Conservation (phyloP, 2,329 filamentous ascomycete genomes). For the Alternaria sp. region DNA sequence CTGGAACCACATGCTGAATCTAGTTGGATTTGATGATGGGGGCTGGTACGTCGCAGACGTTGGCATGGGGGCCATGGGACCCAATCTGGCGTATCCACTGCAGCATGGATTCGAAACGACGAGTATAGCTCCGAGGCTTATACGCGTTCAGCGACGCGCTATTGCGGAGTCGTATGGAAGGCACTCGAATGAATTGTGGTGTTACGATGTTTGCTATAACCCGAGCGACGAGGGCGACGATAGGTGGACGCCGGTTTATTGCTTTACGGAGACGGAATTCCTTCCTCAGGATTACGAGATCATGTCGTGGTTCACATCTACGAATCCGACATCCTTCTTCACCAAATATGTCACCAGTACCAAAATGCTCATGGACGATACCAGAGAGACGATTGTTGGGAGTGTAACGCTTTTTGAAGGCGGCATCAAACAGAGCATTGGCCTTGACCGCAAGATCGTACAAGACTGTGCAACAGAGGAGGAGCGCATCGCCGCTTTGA, state of each 20-base stretch:
- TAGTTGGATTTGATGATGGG: conserved; percentile 37
- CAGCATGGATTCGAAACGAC: conserved; percentile 15
- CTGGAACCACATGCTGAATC: conserved; percentile 50
- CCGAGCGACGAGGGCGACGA: background rate
- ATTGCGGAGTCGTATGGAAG: conserved; percentile 20
- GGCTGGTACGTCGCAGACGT: conserved; percentile 43
- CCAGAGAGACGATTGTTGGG: conserved; percentile 8
- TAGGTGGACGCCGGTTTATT: conserved; percentile 16
- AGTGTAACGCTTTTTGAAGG: conserved; percentile 11
- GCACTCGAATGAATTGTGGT: conserved; percentile 13
- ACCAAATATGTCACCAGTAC: conserved; percentile 21
- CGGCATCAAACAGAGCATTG: background rate
- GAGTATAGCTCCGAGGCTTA: conserved; percentile 13
- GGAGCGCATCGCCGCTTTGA: background rate
- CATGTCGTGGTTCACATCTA: conserved; percentile 33
- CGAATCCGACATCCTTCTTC: conserved; percentile 20
- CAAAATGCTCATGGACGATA: conserved; percentile 17
- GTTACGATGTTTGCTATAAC: conserved; percentile 17
- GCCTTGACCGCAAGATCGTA: background rate
- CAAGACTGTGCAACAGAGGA: background rate
- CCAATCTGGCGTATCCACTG: conserved; percentile 15
- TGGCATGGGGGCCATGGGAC: conserved; percentile 38
- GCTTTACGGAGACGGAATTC: conserved; percentile 30
- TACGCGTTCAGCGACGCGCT: conserved; percentile 11
- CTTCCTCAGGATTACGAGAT: conserved; percentile 28